These are phyloP conservation scores for Carex kokanica DNA, from an alignment of 176 grass and related monocot species.

Conservation along the genomic window DNA sequence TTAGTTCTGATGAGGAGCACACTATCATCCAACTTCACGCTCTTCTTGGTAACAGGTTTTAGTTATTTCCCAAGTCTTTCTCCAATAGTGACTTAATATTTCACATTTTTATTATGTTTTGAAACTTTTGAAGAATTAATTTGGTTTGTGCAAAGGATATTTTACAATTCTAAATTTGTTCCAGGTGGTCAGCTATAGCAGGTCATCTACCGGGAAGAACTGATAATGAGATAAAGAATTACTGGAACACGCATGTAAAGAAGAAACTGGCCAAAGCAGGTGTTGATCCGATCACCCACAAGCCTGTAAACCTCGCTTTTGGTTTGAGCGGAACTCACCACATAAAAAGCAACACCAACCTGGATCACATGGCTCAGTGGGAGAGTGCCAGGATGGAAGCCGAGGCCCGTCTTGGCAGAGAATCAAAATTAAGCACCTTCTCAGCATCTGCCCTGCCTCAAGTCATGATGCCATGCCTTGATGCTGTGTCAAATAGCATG, in stretches of 20 bases:
- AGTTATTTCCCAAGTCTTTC: background rate
- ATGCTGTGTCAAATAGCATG: background rate
- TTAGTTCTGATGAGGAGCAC: background rate
- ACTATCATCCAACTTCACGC: conserved; percentile 7
- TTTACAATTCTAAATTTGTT: background rate
- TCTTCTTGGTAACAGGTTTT: conserved; percentile 5
- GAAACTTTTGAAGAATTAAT: background rate
- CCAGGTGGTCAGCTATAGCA: conserved; percentile 29
- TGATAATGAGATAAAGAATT: conserved; percentile 21
- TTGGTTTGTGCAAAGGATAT: background rate
- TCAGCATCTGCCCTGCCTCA: background rate
- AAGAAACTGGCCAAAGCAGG: conserved; percentile 16
- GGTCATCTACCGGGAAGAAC: conserved; percentile 17
- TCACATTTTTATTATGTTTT: background rate
- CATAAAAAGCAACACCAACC: conserved; percentile 12
- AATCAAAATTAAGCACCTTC: conserved; percentile 28
- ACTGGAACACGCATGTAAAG: conserved; percentile 29
- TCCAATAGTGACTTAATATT: background rate
- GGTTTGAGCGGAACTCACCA: background rate
- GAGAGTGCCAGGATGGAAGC: conserved; percentile 40
- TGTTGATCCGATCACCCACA: conserved; percentile 25
- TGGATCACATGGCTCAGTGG: conserved; percentile 47
- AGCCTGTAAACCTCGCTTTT: background rate
- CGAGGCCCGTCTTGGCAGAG: conserved; percentile 31
- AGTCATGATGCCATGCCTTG: background rate